Base-by-base conservation (phyloP, 1,284 basidiomycete species). In the Ceratobasidium sp. region DNA sequence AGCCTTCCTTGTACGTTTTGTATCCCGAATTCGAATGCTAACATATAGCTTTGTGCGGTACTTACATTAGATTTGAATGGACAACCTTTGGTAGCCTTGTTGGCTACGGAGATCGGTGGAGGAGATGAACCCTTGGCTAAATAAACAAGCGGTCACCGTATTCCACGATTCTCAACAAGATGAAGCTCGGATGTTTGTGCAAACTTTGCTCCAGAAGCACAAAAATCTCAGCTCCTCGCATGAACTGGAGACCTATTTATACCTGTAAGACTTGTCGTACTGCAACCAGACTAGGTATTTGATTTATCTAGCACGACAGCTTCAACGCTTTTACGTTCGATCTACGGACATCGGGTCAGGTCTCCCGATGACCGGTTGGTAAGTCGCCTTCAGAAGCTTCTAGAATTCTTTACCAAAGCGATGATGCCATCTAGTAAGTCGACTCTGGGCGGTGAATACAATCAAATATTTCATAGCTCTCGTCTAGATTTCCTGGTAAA, bases 71-170 rank as follows among this genome's bases (percentile, higher is more conserved):
- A 6, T 29, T 67, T 27, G 42, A 67, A 22, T 67, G 64, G 64
- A 40, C 27, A 32, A 50, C 40, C 13, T 43, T 45, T 40, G n/a
- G 31, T 25, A 20, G 34, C 6, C n/a, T 52, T 4, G 15, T 43
- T 7, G 49, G 64, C 7, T 67, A 67, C n/a, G 35, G 29, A 20
- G 49, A 67, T 13, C 52, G 40, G 8, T 52, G 38, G 50, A 54
- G 38, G 40, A 55, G 29, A 31, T 54, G 53, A 52, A 67, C 27
- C 52, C 40, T 10, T 67, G 64, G 64, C 31, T 67, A 3, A 42
- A 54, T 29, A 67, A 67, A 20, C 50, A 67, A 42, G 64, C 64
- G 1, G 42, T 34, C 25, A 5, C 38, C 3, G 53, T 17, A 5
- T 55, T 55, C 38, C 52, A 40, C 5, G 12, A 34, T 2, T 52